Evolutionary conservation across 2,329 filamentous ascomycete genomes (phyloP), one percentile per base, ranked within the genome.

Genomic region (Colletotrichum costaricense): DNA sequence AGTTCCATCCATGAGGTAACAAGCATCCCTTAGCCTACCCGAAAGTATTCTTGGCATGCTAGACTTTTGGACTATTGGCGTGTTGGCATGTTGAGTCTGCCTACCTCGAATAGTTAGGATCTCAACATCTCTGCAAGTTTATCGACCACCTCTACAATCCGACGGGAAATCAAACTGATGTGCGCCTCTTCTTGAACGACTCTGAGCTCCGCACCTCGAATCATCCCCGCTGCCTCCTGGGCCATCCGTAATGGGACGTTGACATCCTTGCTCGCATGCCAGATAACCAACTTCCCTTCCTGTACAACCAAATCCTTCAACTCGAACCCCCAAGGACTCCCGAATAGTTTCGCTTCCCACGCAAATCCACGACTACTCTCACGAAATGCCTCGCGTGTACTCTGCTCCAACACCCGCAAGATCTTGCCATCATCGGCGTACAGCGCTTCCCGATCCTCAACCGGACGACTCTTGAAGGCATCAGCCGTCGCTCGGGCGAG

Each of bases 401-500:
- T 62, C 35, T 62, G 33, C 12, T 26, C 59, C 4, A 62, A 6
- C 5, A 46, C 6, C 5, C 24, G 24, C 35, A 62, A 38, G 16
- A 62, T 22, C 38, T 30, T 63, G 9, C 26, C 59, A 4, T 63
- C 38, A 16, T 30, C 38, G 5, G 35, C 59, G n/a, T 46, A n/a
- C 16, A 63, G 16, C 60, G 3, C 83, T 28, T 38, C 80, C 74
- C 73, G 83, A 33, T 24, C 78, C 9, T 16, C 63, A 1, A 49
- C 22, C 16, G 59, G 26, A 67, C 63, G 14, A 24, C 56, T 57
- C 33, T 65, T 63, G 62, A 74, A 38, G 73, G 63, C 12, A 56
- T 70, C 3, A 30, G 72, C 49, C 14, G 42, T 8, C 7, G 26
- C 12, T 35, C 30, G 35, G 8, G 22, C 22, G n/a, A 46, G 24